Base-by-base conservation (phyloP, 768 basidiomycete genomes). In the Dacryopinax primogenitus region DNA sequence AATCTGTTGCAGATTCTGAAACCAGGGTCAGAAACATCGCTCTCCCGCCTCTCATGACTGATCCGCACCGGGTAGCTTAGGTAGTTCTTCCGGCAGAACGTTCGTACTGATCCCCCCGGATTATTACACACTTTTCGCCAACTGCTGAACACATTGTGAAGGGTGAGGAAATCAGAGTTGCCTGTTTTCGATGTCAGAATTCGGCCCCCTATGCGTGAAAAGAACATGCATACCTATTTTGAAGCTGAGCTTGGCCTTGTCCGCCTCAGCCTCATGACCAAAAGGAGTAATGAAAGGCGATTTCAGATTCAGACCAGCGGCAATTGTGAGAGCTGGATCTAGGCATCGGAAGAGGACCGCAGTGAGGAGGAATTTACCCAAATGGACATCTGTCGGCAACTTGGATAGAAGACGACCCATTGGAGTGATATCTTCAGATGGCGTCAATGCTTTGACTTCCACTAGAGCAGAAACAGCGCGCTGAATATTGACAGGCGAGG, bases 241-340 rank as follows among this genome's bases (percentile, higher is more conserved):
- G 78, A 98, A 98, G 3, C 82, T 80, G 37, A 77, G 77, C 74
- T 92, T 96, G 36, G 92, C 89, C 13, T 83, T 81, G 72, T 92
- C 87, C 0, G 94, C 94, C 70, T 92, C 88, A 66, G 84, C 79
- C 74, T 96, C 93, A 47, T 86, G 78, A 1, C 95, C 94, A 66
- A 95, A 83, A 0, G 95, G 94, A 1, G 87, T 82, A 23, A 97
- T 74, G 73, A 97, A 99, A 0, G 94, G 95, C 1, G 90, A 91
- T 74, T 97, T 98, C 0, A 90, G 87, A 72, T 90, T 94, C 41
- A 98, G 77, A 0, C 90, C 84, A 4, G 95, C 95, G 16, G 92
- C 92, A 66, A 99, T 93, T 3, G 95, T 96, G 62, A 99, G 79
- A n/a, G 92, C 95, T 1, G 94, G 91, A 75, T 98, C 95, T 67